A percentile compares a stretch with the other conserved stretches of the same genome.
Conservation (phyloP, 2,329 filamentous ascomycete species). For the Ceratocystis colombiana region DNA sequence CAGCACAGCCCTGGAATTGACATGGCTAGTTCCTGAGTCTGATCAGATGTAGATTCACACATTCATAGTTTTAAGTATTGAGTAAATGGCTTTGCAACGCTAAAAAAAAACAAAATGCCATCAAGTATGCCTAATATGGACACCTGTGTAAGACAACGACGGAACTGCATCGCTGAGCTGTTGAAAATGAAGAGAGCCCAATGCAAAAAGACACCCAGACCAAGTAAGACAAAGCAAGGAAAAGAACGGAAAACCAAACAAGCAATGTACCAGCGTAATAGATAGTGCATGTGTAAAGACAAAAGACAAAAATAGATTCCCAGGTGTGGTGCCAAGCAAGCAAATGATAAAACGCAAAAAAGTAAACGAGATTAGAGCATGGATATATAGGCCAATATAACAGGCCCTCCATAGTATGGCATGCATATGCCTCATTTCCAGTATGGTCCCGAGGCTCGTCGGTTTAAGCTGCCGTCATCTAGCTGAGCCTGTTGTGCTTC, state of each 20-base stretch:
- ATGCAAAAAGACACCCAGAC: background rate
- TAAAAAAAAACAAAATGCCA: background rate
- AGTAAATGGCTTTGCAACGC: background rate
- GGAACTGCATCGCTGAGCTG: background rate
- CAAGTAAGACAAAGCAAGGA: background rate
- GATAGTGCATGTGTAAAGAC: background rate
- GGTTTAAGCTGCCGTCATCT: constrained; percentile 11
- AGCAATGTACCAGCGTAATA: background rate
- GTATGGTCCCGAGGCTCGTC: constrained; percentile 5
- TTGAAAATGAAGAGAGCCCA: background rate
- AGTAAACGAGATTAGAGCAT: background rate
- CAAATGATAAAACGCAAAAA: background rate
- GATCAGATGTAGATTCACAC: background rate
- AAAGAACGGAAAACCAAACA: background rate
- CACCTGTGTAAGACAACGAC: background rate
- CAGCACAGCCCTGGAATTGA: no score
- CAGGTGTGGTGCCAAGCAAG: constrained; percentile 2
- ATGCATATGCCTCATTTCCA: constrained; percentile 6
- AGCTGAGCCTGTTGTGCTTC: constrained; percentile 22
- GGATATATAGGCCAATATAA: background rate
- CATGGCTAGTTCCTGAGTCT: no score
- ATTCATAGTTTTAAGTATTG: background rate
- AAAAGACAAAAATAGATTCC: background rate
- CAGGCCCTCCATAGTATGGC: background rate
- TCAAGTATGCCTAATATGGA: background rate